These are phyloP conservation scores for Dalbergia cultrata DNA, from an alignment of 306 rosid species.

Conservation along the genomic window DNA sequence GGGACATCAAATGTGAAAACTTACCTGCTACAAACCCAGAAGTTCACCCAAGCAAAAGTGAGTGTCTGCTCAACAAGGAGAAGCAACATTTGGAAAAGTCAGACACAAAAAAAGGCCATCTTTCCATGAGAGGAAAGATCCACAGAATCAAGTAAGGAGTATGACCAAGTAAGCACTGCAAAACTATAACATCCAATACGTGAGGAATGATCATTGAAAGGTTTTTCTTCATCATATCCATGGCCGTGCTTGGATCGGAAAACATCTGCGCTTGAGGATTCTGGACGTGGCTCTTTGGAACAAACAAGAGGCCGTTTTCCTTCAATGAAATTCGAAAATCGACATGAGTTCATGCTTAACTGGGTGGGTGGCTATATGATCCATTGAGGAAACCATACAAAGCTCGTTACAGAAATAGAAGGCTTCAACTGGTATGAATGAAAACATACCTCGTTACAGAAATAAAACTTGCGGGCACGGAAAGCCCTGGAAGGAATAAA, in stretches of 20 bases:
- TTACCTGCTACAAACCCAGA: constrained; percentile 98
- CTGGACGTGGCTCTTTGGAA: constrained; percentile 89
- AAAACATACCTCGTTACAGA: constrained; percentile 77
- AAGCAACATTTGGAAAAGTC: constrained; percentile 36
- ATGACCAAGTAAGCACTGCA: constrained; percentile 21
- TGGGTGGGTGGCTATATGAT: constrained; percentile 2
- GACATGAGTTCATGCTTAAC: constrained; percentile 33
- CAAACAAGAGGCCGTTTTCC: constrained; percentile 91
- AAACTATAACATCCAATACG: constrained; percentile 50
- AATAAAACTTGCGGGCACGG: constrained; percentile 86
- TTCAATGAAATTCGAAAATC: constrained; percentile 40
- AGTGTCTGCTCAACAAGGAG: constrained; percentile 77
- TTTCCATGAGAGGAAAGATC: constrained; percentile 19
- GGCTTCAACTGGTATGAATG: no score
- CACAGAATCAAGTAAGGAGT: neutral
- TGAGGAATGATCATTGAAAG: constrained; percentile 99
- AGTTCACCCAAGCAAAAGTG: constrained; percentile 99
- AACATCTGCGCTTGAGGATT: constrained; percentile 99
- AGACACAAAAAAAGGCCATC: neutral
- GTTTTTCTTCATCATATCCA: constrained; percentile 99
- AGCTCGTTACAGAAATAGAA: constrained; percentile 4
- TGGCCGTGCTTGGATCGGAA: constrained; percentile 99
- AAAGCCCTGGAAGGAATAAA: constrained; percentile 88
- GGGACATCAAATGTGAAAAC: constrained; percentile 27
- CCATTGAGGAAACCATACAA: constrained; percentile 13